A percentile compares a stretch with the other conserved stretches of the same genome.
Evolutionary conservation across 345 rosid genomes (phyloP).

Genomic region (Angophora floribunda): DNA sequence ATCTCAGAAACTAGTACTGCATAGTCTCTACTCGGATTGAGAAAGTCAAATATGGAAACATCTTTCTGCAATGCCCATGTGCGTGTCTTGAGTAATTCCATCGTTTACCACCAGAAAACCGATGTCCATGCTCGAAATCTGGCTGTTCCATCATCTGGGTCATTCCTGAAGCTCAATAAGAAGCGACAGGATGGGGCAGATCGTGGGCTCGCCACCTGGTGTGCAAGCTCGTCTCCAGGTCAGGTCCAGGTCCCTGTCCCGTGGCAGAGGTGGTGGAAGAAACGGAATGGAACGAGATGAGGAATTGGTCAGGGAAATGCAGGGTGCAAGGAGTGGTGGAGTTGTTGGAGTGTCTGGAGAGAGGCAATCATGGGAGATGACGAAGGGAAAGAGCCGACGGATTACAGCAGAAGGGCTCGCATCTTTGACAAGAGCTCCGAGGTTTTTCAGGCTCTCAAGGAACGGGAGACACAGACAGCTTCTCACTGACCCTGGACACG

Average conservation of each 20-base stretch:
- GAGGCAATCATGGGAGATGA: conserved; percentile 94
- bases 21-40: neutral
- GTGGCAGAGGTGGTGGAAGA: conserved; percentile 7
- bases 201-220: neutral
- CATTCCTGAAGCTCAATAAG: neutral
- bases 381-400: conserved; percentile 53
- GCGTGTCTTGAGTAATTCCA: neutral
- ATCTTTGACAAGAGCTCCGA: conserved; percentile 60
- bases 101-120: neutral
- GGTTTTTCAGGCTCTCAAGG: conserved; percentile 57
- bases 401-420: conserved; percentile 75
- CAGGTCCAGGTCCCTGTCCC: neutral
- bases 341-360: conserved; percentile 59
- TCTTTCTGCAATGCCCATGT: neutral
- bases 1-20: neutral
- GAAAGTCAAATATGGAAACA: neutral
- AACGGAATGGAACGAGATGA: conserved; percentile 21
- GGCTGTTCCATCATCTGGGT: neutral
- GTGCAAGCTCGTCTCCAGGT: neutral
- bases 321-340: conserved; percentile 42
- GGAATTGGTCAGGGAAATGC: conserved; percentile 24
- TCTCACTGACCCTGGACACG: neutral
- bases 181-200: neutral
- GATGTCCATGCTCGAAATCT: neutral
- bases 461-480: conserved; percentile 2